A percentile compares a stretch with the other conserved stretches of the same genome.
Evolutionary conservation across 192 early-diverging fungal species (phyloP).

Genomic region (Gamsiella multidivaricata): DNA sequence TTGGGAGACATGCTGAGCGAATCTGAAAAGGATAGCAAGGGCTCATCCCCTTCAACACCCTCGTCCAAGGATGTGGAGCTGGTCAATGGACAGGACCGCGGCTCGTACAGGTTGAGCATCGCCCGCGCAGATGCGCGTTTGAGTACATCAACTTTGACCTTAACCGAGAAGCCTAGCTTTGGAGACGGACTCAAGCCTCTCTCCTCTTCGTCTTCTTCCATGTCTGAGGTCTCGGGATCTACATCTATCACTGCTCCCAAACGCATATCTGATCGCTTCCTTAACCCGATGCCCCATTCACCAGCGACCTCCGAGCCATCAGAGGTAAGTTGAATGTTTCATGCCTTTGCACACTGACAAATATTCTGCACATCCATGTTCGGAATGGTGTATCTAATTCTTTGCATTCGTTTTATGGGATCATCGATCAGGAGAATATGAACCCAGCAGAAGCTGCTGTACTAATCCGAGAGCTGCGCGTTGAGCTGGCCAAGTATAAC

Average conservation of each 20-base stretch:
- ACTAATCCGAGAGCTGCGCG: slow-evolving; percentile 36
- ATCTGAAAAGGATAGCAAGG: slow-evolving; percentile 9
- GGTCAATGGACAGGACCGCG: slow-evolving; percentile 26
- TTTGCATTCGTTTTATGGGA: too few species aligned
- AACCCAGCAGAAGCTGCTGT: slow-evolving; percentile 12
- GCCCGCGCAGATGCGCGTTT: slow-evolving; percentile 23
- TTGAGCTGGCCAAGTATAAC: slow-evolving; percentile 42
- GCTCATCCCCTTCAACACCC: slow-evolving; percentile 10
- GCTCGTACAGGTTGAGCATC: slow-evolving; percentile 31
- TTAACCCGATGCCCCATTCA: neutral
- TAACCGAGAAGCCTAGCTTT: slow-evolving; percentile 10
- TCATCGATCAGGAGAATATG: slow-evolving; percentile 20
- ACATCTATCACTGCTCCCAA: neutral
- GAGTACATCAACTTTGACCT: slow-evolving; percentile 21
- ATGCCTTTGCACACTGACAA: too few species aligned
- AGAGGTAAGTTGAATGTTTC: neutral
- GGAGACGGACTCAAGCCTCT: neutral
- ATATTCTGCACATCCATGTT: too few species aligned
- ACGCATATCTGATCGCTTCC: slow-evolving; percentile 9
- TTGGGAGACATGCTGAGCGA: slow-evolving; percentile 32
- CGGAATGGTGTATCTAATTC: too few species aligned
- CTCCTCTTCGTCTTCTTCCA: too few species aligned
- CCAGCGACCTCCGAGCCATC: slow-evolving; percentile 2
- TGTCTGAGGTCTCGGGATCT: neutral
- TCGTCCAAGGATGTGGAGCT: slow-evolving; percentile 12